These are phyloP conservation scores for Solanum hybrid DNA, from an alignment of 305 asterid species.

Conservation along the genomic window DNA sequence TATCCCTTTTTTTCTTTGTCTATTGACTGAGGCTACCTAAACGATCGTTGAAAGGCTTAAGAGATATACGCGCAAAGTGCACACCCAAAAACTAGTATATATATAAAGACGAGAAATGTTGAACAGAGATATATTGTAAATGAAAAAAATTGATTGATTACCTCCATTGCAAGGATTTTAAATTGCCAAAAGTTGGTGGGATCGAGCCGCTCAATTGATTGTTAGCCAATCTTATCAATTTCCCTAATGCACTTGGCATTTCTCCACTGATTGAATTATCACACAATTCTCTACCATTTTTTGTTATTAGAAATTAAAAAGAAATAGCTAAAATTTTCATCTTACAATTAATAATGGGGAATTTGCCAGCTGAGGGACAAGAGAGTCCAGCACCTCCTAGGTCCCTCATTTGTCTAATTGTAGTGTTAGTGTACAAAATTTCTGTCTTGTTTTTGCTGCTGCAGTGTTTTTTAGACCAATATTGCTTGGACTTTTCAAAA, in stretches of 20 bases:
- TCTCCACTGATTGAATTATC: slow-evolving; percentile 9
- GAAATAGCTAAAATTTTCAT: not conserved
- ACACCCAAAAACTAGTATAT: too few relatives aligned
- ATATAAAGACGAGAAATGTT: not conserved
- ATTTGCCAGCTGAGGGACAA: slow-evolving; percentile 18
- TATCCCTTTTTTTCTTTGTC: too few relatives aligned
- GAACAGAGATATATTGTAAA: not conserved
- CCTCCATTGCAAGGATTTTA: slow-evolving; percentile 17
- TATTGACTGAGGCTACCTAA: too few relatives aligned
- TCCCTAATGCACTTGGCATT: slow-evolving; percentile 17
- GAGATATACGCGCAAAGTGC: not conserved
- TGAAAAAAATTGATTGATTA: not conserved
- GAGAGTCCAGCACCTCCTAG: slow-evolving; percentile 20
- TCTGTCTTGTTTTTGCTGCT: not conserved
- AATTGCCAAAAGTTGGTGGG: slow-evolving; percentile 19
- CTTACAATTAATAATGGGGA: slow-evolving; percentile 26
- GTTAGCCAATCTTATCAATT: not conserved
- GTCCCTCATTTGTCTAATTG: not conserved
- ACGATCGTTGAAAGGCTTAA: too few relatives aligned
- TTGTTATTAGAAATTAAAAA: not conserved
- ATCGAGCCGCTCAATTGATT: slow-evolving; percentile 17
- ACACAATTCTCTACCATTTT: not conserved
- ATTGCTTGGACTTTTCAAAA: too few relatives aligned
- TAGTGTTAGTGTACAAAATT: not conserved
- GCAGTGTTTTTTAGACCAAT: not conserved